Evolutionary conservation across 768 basidiomycete species (phyloP), one percentile per base, ranked within the genome.

Genomic region (Panaeolus papilionaceus): DNA sequence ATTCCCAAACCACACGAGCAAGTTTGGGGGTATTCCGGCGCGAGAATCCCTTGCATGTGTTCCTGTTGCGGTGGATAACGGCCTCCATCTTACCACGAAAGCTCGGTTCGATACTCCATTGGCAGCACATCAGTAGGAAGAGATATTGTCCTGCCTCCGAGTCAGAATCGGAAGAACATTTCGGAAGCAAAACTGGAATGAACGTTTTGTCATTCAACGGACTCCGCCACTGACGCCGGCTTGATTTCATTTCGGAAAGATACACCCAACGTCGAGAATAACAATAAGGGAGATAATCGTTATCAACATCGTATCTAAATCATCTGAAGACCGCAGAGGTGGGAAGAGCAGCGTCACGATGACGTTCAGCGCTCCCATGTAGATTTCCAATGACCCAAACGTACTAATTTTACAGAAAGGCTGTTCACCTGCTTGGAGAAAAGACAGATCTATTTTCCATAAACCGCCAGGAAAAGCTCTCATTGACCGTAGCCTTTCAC

Each of bases 181-280:
- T 33, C 33, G 33, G 33, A 33, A 33, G 33, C 33, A 33, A 33
- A 33, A 33, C 33, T 33, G 1, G 33, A 33, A 33, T 33, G 33
- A 33, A 33, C 33, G 33, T 33, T 33, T 33, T 33, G 33, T 33
- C 5, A 33, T 33, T 33, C 33, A 33, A 33, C 5, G 33, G 33
- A 33, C 33, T 33, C 33, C 33, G 33, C 33, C 33, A 33, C 33
- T 33, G 33, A 33, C 33, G 33, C 33, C 5, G 33, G 5, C 18
- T 26, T 51, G 47, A 51, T 51, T 51, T 51, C 47, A 51, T 51
- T 51, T 51, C 47, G 47, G 47, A 26, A 26, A 51, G 47, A 51
- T 51, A 51, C 26, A 23, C 8, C 42, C 3, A 2, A 20, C 45
- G 18, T 47, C 45, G 45, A 51, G 10, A 6, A 26, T 18, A 23